Evolutionary conservation across 2,329 filamentous ascomycete species (phyloP), one percentile per base, ranked within the genome.

Genomic region (Taxawa tesnikishii): DNA sequence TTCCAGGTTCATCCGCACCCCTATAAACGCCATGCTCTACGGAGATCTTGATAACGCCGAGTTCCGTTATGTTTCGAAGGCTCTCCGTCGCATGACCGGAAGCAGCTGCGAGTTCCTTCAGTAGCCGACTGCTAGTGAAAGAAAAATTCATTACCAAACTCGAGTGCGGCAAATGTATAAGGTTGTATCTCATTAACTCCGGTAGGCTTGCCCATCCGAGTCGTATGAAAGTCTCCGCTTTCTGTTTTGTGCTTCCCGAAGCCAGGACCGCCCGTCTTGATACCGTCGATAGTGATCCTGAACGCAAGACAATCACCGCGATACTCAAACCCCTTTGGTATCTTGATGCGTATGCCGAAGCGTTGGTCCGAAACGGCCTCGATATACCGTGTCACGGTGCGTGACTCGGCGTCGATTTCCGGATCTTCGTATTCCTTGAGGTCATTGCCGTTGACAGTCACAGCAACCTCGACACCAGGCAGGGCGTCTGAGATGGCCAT

Each of bases 361-460:
- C n/a, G 26, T 18, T 43, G 31, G n/a, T 30, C 40, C 7, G 37
- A 29, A 2, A 28, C 29, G 5, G 37, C 42, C 26, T 45, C 42
- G 19, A 50, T 33, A 36, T 47, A 50, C 9, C 38, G 37, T 4
- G 37, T 46, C 8, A 39, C 31, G 1, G 38, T 42, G 17, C 34
- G 30, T 8, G 23, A 14, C 10, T 37, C 23, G 10, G 40, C 32
- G 11, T 35, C 31, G 2, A 13, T 15, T 5, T 40, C 30, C 2
- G 26, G 6, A 10, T 45, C 43, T 5, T 21, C 33, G 28, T 47
- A 37, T 27, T 49, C 47, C 15, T 34, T 27, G 3, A 48, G 37
- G 3, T 39, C 23, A 11, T 43, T 5, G 5, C 36, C 43, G 7
- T 41, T 26, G 4, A 42, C 40, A 2, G 12, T 15, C 12, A 49